A percentile compares a stretch with the other conserved stretches of the same genome.
Evolutionary conservation across 2,329 filamentous ascomycete species (phyloP).

Genomic region (Rosellinia necatrix): DNA sequence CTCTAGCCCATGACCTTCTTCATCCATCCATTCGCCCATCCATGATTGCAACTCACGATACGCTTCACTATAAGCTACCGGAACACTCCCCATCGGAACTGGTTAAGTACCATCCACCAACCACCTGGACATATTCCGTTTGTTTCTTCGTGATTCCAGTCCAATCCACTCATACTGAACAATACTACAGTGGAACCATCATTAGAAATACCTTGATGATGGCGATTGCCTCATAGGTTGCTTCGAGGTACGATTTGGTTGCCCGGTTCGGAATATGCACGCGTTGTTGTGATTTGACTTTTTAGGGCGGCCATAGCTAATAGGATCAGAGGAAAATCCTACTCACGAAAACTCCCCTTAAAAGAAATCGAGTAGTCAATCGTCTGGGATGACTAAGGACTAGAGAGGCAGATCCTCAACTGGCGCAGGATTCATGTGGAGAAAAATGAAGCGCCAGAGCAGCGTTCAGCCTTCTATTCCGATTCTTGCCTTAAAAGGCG

Average conservation of each 20-base stretch:
- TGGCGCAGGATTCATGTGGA: background rate
- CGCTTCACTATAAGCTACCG: too few species aligned
- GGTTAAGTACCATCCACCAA: background rate
- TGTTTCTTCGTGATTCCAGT: background rate
- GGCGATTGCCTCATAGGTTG: background rate
- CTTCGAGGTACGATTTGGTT: background rate
- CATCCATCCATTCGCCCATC: slow-evolving; percentile 10
- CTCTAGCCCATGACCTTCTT: background rate
- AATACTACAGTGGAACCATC: background rate
- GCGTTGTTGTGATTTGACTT: too few species aligned
- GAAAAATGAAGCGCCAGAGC: background rate
- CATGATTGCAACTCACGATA: background rate
- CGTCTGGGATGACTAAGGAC: background rate
- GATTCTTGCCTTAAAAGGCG: slow-evolving; percentile 42
- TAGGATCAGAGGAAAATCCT: background rate
- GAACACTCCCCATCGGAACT: background rate
- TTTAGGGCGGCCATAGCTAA: background rate
- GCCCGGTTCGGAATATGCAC: too few species aligned
- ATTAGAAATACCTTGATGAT: background rate
- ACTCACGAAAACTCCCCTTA: background rate
- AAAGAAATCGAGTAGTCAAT: too few species aligned
- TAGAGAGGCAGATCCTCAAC: background rate
- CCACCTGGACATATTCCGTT: background rate
- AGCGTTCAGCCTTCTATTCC: background rate
- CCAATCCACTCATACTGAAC: background rate